Evolutionary conservation across 176 grass and related monocot species (phyloP), one percentile per base, ranked within the genome.

Genomic region (Alloteropsis semialata): DNA sequence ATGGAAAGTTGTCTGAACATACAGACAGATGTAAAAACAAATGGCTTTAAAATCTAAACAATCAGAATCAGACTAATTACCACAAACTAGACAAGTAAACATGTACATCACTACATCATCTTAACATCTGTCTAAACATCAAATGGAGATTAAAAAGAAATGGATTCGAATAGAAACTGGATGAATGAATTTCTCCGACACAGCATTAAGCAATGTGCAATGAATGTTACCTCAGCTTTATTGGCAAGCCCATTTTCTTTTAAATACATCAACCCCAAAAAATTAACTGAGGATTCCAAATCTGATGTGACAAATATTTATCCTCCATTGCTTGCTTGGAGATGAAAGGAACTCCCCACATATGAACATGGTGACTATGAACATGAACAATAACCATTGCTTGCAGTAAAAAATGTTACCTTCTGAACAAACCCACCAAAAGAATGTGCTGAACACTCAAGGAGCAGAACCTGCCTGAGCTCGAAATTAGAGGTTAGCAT

Each of bases 211-310:
- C 22, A 21, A 84, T 80, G 87, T 56, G 30, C 86, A 97, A 92
- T 82, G 69, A 92, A 86, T 74, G 70, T 85, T 86, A 88, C 72
- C 82, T 89, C 76, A 61, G 59, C 81, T 84, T 94, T 92, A 94
- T 92, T 97, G 79, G 81, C 79, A 90, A 81, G 45, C 80, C 85
- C 56, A 79, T 46, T 82, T 73, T 58, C 66, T 48, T 74, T 81
- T 80, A 65, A 90, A 88, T 84, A 87, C 87, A 92, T 25, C 79
- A 87, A 81, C 60, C 86, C 65, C 38, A 93, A 89, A 97, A 91
- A 84, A 93, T 86, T 64, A 84, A 81, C 48, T 36, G 9, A 84
- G 81, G 46, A 51, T 56, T 65, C 56, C 84, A 63, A 49, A 77
- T 81, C 70, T 77, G 70, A 84, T 38, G 77, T 42, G 34, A 63